Base-by-base conservation (phyloP, 108 stramenopile genomes). In the Nitzschia inconspicua region DNA sequence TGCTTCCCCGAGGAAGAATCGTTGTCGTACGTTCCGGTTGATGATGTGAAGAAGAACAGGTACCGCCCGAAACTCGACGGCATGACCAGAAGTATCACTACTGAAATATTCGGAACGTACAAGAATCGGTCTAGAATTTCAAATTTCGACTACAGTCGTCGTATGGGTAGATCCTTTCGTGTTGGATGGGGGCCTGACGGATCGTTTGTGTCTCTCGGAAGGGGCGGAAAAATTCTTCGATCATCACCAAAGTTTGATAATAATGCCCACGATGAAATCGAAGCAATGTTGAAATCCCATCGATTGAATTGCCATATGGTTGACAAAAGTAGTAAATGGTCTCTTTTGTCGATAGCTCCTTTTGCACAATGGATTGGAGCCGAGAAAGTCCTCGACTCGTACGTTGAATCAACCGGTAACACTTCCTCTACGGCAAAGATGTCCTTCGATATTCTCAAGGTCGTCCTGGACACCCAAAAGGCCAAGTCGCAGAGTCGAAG, bases 141-240 rank as follows among this genome's bases (percentile, higher is more conserved):
- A 32, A 54, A 28, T 26, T 68, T 73, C 37, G 91, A 89, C 59
- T 79, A 70, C 62, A 85, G 91, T 14, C 22, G 80, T 19, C 80
- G 84, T 25, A 87, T 93, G 88, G 82, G 88, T 13, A 53, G 75
- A 31, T 86, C 85, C 2, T 89, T 93, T 58, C 83, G 91, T 43
- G 84, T 88, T 39, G 85, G 77, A 13, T 93, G 86, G 88, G 68
- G 55, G 32, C 86, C 84, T 26, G 78, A 89, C 76, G 91, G 88
- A 13, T 88, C 88, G 14, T 81, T 88, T 20, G 56, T 63, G 74
- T 41, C 73, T 59, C 31, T 56, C 16, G 36, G n/a, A 16, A 30
- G 47, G 24, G 37, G 27, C 10, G 26, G 60, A 4, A 10, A 41
- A 30, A 51, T 63, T 10, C 30, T 51, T 18, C 44, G 57, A 23